Evolutionary conservation across 495 filamentous ascomycete species (phyloP).

Genomic region (Xylaria nigripes): DNA sequence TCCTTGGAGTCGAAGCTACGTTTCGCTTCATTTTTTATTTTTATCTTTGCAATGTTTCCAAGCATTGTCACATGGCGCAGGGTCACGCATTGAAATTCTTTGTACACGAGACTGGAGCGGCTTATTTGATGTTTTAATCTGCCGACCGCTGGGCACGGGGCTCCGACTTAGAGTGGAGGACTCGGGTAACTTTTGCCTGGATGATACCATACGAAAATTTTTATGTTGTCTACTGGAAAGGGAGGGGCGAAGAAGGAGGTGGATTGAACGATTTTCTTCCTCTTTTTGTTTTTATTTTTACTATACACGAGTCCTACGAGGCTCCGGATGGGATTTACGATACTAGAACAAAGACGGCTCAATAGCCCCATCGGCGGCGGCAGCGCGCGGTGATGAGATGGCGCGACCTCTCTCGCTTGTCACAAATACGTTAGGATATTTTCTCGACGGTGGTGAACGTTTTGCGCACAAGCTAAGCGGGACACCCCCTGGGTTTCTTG

Average conservation of each 20-base stretch:
- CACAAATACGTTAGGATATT: conserved; percentile 8
- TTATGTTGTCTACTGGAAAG: not conserved
- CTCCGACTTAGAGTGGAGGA: conserved; percentile 16
- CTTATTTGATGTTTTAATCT: conserved; percentile 22
- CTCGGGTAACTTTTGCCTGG: conserved; percentile 25
- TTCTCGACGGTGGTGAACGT: conserved; percentile 11
- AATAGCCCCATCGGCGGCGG: conserved; percentile 9
- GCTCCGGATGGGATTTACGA: conserved; percentile 17
- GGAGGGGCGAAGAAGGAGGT: conserved; percentile 1
- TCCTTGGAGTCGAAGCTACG: conserved; percentile 14
- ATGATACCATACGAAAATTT: conserved; percentile 28
- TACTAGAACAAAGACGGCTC: conserved; percentile 14
- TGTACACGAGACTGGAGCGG: conserved; percentile 10
- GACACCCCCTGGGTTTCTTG: conserved; percentile 16
- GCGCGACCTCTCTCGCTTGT: not conserved
- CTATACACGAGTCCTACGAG: conserved; percentile 12
- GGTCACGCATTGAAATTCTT: conserved; percentile 6
- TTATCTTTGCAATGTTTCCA: not conserved
- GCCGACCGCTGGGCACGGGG: conserved; percentile 15
- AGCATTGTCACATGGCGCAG: conserved; percentile 16
- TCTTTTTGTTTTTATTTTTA: too few relatives aligned
- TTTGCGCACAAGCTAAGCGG: conserved; percentile 2
- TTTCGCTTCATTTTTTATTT: conserved; percentile 1
- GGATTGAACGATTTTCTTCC: conserved; percentile 8
- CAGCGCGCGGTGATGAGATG: not conserved